Base-by-base conservation (phyloP, 192 early-diverging fungal genomes). In the Coemansia sp. region DNA sequence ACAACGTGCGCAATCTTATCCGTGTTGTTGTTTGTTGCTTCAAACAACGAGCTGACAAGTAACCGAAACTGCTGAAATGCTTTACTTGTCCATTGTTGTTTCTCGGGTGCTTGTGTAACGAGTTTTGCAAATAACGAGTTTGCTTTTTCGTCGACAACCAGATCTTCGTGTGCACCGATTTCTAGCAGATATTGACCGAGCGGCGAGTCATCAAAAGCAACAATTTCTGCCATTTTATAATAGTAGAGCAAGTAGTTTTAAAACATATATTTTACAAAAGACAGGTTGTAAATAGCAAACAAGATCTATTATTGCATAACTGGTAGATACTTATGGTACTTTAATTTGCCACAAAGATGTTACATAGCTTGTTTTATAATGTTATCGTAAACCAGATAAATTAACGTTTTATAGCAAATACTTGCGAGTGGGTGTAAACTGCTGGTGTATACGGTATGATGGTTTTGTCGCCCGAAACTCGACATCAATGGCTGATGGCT, bases 191-290 rank as follows among this genome's bases (percentile, higher is more conserved):
- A 80, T 50, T 80, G 57, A 5, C 53, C 78, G 1, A 80, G 59
- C 0, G 78, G 78, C 36, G 78, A 80, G 68, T 80, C 72, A 37
- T 80, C 72, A 48, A 63, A 80, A 7, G 62, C 57, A 10, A 80
- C 68, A 4, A 74, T 15, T 37, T 80, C 78, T 3, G 72, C 54
- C 78, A 80, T 80, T 34, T 34, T 31, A 31, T 31, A 31, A 8
- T 8, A 7, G 0, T 7, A 34, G 6, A 7, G 7, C 6, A 5
- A 6, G 31, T 34, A 34, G 0, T 14, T 1, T 38, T 40, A 23
- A 4, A 31, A 20, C 23, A 20, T 51, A 20, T 10, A 5, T 12
- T 34, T 0, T 8, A 1, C 31, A 34, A 34, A 9, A 2, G 31
- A 2, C 8, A 7, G 1, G 31, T 0, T 34, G 31, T 2, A 6